Conservation (phyloP, 2,329 filamentous ascomycete genomes). For the Cercospora citrullina region DNA sequence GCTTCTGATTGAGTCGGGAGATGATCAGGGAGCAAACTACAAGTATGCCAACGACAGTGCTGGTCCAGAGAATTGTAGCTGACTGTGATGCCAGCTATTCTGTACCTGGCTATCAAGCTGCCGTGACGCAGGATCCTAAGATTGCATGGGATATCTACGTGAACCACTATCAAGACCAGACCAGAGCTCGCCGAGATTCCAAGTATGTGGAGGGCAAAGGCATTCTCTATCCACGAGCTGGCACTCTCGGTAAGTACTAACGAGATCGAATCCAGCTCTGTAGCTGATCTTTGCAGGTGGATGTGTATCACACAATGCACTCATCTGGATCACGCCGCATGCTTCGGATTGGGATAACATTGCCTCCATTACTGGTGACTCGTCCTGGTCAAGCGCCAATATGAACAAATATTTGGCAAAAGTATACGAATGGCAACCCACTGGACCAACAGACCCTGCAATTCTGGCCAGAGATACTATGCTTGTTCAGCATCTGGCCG, state of each 20-base stretch:
- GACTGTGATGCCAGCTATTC: constrained; percentile 41
- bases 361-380: constrained; percentile 58
- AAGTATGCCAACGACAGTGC: constrained; percentile 34
- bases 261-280: background rate
- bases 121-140: constrained; percentile 14
- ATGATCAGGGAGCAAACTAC: constrained; percentile 54
- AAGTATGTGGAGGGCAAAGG: constrained; percentile 56
- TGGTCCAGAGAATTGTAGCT: background rate
- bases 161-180: constrained; percentile 57
- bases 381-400: constrained; percentile 56
- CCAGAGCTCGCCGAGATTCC: constrained; percentile 55
- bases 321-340: constrained; percentile 59
- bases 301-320: constrained; percentile 56
- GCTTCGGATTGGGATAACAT: constrained; percentile 61
- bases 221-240: constrained; percentile 59
- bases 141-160: constrained; percentile 47
- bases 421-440: constrained; percentile 42
- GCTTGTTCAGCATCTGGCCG: constrained; percentile 27
- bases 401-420: constrained; percentile 59
- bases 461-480: constrained; percentile 27
- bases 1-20: constrained; percentile 61
- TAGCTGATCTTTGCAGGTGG: constrained; percentile 6
- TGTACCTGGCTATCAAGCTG: constrained; percentile 51
- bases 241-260: constrained; percentile 47
- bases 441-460: constrained; percentile 26